phyloP scores from a whole-genome alignment of 371 early-diverging fungal genomes.

The Dichotomocladium elegans region DNA sequence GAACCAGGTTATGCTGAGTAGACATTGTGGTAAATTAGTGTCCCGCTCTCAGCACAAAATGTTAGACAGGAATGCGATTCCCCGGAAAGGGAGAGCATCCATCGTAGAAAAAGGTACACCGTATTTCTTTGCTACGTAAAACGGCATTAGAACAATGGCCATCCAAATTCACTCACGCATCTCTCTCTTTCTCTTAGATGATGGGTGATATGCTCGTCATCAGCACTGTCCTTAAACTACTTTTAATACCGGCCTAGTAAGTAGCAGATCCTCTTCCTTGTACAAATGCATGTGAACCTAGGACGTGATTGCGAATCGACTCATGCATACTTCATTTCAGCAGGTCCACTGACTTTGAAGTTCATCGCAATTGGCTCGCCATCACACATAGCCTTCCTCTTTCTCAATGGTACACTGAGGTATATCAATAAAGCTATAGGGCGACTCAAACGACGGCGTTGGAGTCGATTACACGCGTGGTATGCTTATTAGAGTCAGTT shows the following conservation, averaged over 20 bases:
- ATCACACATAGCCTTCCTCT: slow-evolving; percentile 86
- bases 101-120: too few relatives aligned
- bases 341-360: slow-evolving; percentile 97
- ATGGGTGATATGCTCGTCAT: slow-evolving; percentile 40
- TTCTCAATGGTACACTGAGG: slow-evolving; percentile 87
- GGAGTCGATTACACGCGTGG: background rate
- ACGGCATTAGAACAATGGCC: too few relatives aligned
- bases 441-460: background rate
- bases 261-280: slow-evolving; percentile 11
- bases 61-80: too few relatives aligned
- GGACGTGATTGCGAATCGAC: background rate
- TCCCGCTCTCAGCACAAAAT: too few relatives aligned
- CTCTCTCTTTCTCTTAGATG: too few relatives aligned
- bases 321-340: slow-evolving; percentile 27
- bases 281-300: background rate
- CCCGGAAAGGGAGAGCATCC: too few relatives aligned
- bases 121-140: too few relatives aligned
- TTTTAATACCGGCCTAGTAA: slow-evolving; percentile 75
- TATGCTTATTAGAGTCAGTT: background rate
- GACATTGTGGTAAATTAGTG: too few relatives aligned
- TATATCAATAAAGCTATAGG: slow-evolving; percentile 17
- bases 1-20: too few relatives aligned
- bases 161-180: too few relatives aligned
- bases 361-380: slow-evolving; percentile 97
- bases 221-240: slow-evolving; percentile 63